A percentile compares a stretch with the other conserved stretches of the same genome.
Conservation (phyloP, 2,329 filamentous ascomycete genomes). For the Coniochaeta prunicola region DNA sequence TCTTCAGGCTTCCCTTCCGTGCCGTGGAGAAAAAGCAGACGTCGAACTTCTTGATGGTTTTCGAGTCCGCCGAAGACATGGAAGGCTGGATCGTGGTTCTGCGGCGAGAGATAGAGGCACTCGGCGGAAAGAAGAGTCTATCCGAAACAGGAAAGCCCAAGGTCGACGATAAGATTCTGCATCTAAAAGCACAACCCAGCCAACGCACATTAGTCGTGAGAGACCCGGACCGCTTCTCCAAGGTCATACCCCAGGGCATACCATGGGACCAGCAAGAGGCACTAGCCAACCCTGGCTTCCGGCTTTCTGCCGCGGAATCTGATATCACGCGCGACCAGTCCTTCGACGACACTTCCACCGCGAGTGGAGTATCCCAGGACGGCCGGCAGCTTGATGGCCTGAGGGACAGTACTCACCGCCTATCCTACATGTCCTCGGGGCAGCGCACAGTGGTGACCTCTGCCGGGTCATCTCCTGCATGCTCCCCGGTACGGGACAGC, state of each 20-base stretch:
- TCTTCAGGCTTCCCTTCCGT: conserved; percentile 58
- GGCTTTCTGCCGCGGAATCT: conserved; percentile 17
- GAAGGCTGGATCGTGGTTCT: conserved; percentile 65
- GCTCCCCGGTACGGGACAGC: conserved; percentile 47
- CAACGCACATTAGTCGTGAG: conserved; percentile 40
- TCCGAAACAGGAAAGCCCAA: conserved; percentile 53
- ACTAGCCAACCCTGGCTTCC: conserved; percentile 15
- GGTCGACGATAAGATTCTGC: conserved; percentile 25
- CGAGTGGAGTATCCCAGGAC: conserved; percentile 52
- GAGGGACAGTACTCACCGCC: conserved; percentile 47
- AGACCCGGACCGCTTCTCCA: conserved; percentile 39
- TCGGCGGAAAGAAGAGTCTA: conserved; percentile 59
- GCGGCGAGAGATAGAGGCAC: conserved; percentile 60
- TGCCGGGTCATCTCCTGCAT: conserved; percentile 48
- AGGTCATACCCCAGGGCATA: conserved; percentile 26
- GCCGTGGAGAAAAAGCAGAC: conserved; percentile 47
- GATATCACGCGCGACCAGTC: conserved; percentile 30
- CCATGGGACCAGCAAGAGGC: conserved; percentile 20
- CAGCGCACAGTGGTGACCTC: conserved; percentile 55
- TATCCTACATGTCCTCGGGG: conserved; percentile 54
- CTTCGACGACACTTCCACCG: conserved; percentile 48
- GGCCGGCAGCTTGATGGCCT: conserved; percentile 50
- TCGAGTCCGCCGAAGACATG: conserved; percentile 68
- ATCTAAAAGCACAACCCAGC: conserved; percentile 31
- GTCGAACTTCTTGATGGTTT: conserved; percentile 63